Evolutionary conservation across 2,329 filamentous ascomycete genomes (phyloP).

Genomic region (Chaetomiaceae sp.): DNA sequence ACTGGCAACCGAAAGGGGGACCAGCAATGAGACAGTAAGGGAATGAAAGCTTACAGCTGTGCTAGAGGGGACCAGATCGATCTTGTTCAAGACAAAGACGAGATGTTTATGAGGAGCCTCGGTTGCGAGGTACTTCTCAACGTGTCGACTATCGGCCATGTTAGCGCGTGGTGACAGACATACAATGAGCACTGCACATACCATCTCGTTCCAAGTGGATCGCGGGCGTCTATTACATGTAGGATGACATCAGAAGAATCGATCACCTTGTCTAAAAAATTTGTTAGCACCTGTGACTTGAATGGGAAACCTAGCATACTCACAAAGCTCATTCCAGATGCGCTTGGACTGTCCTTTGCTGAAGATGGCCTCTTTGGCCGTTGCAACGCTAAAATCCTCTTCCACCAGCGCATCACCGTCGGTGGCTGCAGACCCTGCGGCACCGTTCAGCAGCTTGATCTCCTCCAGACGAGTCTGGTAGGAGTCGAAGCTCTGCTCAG

Average conservation of each 20-base stretch:
- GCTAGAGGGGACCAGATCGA: conserved; percentile 83
- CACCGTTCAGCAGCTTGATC: conserved; percentile 67
- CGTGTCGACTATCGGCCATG: conserved; percentile 51
- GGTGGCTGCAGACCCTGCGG: conserved; percentile 43
- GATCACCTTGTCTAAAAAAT: conserved; percentile 70
- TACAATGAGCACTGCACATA: background rate
- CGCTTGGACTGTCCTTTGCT: conserved; percentile 91
- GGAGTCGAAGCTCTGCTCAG: conserved; percentile 70
- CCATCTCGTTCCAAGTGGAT: conserved; percentile 80
- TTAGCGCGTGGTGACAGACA: background rate
- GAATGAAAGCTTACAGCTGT: conserved; percentile 76
- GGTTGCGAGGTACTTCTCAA: conserved; percentile 88
- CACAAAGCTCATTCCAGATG: conserved; percentile 87
- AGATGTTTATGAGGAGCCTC: conserved; percentile 96
- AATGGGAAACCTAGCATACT: conserved; percentile 12
- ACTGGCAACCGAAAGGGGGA: conserved; percentile 13
- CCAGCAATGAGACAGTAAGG: conserved; percentile 8
- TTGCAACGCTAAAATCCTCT: conserved; percentile 44
- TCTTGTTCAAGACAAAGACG: conserved; percentile 84
- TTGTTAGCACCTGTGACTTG: conserved; percentile 8
- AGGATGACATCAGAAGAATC: conserved; percentile 94
- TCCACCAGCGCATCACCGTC: conserved; percentile 42
- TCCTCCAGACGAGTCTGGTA: conserved; percentile 79
- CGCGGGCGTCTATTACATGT: conserved; percentile 86
- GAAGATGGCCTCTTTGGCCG: conserved; percentile 80